Evolutionary conservation across 768 basidiomycete species (phyloP).

Genomic region (Pleurotus salmoneostramineus): DNA sequence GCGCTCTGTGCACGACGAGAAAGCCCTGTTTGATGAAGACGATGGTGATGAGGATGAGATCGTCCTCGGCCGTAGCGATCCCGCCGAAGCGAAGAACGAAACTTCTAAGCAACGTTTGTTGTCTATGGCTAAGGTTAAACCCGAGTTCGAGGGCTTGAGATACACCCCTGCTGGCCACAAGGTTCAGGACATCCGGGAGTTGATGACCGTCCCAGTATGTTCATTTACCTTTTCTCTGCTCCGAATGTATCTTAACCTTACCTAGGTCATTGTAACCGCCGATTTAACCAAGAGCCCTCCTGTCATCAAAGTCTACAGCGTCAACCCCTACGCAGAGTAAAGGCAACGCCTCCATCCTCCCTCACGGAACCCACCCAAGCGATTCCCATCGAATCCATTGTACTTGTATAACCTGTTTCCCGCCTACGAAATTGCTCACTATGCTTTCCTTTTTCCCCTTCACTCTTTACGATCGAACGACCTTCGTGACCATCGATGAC

Average conservation of each 20-base stretch:
- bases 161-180: constrained; percentile 75
- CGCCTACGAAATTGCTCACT: constrained; percentile 4
- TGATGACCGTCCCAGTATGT: constrained; percentile 91
- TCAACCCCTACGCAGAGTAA: constrained; percentile 80
- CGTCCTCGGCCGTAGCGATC: constrained; percentile 60
- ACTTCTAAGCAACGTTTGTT: constrained; percentile 74
- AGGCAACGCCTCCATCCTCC: constrained; percentile 27
- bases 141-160: constrained; percentile 82
- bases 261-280: constrained; percentile 88
- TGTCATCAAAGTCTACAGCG: constrained; percentile 95
- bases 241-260: constrained; percentile 7
- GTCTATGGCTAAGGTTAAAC: constrained; percentile 72
- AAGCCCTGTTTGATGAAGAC: constrained; percentile 85
- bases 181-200: constrained; percentile 91
- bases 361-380: too few relatives aligned
- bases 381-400: constrained; percentile 9
- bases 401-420: constrained; percentile 27
- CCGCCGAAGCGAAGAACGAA: constrained; percentile 35
- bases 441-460: constrained; percentile 17
- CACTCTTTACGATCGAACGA: constrained; percentile 8
- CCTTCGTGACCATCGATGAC: constrained; percentile 2
- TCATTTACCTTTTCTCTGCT: neutral
- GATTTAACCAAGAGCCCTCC: constrained; percentile 95
- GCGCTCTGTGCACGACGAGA: constrained; percentile 82
- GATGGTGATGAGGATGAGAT: constrained; percentile 83